phyloP scores from a whole-genome alignment of 345 rosid species.

The Dipteronia sinensis region DNA sequence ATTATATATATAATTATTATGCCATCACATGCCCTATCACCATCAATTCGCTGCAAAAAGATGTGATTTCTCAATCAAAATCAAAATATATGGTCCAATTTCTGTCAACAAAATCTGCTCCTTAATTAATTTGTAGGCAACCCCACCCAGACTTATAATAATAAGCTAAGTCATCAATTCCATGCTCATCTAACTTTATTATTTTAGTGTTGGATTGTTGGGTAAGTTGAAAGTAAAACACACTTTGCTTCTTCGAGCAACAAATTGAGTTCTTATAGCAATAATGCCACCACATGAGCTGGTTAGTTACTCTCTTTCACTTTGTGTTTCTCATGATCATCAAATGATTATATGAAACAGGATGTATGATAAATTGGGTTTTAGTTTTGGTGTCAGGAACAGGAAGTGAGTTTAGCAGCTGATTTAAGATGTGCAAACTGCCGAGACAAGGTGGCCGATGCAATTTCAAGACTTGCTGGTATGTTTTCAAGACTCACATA shows the following conservation, averaged over 20 bases:
- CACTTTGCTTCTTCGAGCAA: too few species aligned
- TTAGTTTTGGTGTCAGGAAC: neutral
- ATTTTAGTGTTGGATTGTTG: too few species aligned
- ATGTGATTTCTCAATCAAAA: conserved; percentile 19
- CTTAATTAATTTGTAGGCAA: too few species aligned
- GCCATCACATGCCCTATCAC: conserved; percentile 21
- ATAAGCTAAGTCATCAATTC: too few species aligned
- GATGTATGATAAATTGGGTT: neutral
- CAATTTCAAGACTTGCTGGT: conserved; percentile 33
- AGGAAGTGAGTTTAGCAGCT: conserved; percentile 37
- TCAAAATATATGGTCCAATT: conserved; percentile 12
- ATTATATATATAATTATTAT: neutral
- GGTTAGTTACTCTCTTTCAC: conserved; percentile 4
- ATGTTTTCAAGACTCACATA: neutral
- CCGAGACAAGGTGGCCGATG: conserved; percentile 30
- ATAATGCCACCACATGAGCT: neutral
- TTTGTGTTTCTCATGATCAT: too few species aligned
- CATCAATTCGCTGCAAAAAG: conserved; percentile 18
- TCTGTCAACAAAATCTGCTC: neutral
- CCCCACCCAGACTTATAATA: too few species aligned
- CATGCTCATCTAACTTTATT: too few species aligned
- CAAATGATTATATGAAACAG: too few species aligned
- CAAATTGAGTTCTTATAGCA: neutral
- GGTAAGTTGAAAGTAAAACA: too few species aligned
- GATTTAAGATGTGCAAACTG: conserved; percentile 31